phyloP scores from a whole-genome alignment of 768 basidiomycete species.

The Leucosporidium yakuticum region DNA sequence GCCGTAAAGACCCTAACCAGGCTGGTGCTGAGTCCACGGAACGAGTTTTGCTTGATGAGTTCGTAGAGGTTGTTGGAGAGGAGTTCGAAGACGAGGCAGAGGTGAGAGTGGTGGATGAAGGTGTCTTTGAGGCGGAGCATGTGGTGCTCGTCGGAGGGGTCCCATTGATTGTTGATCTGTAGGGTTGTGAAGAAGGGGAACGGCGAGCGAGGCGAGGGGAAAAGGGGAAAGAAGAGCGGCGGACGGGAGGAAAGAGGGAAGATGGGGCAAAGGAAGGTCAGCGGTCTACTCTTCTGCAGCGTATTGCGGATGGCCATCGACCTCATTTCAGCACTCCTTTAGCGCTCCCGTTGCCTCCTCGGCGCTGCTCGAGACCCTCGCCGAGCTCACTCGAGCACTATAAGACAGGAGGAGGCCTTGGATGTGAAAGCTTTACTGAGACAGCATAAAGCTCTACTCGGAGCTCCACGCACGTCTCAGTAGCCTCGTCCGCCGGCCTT shows the following conservation, averaged over 20 bases:
- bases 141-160: slow-evolving; percentile 92
- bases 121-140: slow-evolving; percentile 90
- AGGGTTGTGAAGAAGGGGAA: slow-evolving; percentile 12
- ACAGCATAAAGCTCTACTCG: too few species aligned
- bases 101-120: slow-evolving; percentile 91
- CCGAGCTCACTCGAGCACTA: too few species aligned
- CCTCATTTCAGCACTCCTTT: too few species aligned
- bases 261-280: background rate
- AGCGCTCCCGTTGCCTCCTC: too few species aligned
- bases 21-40: slow-evolving; percentile 91
- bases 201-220: slow-evolving; percentile 8
- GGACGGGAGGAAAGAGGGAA: background rate
- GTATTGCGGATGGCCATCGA: too few species aligned
- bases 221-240: background rate
- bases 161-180: slow-evolving; percentile 87
- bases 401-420: too few species aligned
- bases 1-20: slow-evolving; percentile 98
- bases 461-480: too few species aligned
- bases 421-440: too few species aligned
- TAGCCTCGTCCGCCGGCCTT: too few species aligned
- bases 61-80: slow-evolving; percentile 97
- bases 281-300: background rate
- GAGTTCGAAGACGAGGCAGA: slow-evolving; percentile 96
- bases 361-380: too few species aligned
- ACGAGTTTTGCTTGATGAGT: slow-evolving; percentile 99